phyloP scores from a whole-genome alignment of 805 yeast genomes.

The Nematodospora valgi region DNA sequence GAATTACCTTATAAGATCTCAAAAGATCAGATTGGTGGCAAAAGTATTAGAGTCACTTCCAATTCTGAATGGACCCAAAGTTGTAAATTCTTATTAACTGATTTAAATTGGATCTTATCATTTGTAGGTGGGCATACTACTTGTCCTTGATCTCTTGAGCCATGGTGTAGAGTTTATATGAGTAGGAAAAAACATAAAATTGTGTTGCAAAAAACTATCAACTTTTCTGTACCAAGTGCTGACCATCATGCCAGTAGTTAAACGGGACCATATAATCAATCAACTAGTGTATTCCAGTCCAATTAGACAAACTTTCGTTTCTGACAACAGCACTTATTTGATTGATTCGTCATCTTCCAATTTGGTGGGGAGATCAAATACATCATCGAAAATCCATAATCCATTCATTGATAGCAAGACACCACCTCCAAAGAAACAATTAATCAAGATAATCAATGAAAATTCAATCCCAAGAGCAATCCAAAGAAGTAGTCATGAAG shows the following conservation, averaged over 20 bases:
- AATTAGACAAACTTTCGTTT: neutral
- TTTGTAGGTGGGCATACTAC: conserved; percentile 50
- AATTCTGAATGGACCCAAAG: conserved; percentile 88
- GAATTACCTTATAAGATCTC: conserved; percentile 72
- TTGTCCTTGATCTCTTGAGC: too few relatives aligned
- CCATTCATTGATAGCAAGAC: conserved; percentile 4
- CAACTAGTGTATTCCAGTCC: conserved; percentile 5
- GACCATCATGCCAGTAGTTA: too few relatives aligned
- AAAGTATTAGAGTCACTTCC: conserved; percentile 66
- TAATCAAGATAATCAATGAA: conserved; percentile 7
- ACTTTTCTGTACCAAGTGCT: too few relatives aligned
- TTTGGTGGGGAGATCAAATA: too few relatives aligned
- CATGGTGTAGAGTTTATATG: too few relatives aligned
- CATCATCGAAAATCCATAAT: neutral
- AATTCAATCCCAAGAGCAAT: conserved; percentile 1
- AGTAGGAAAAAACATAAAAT: too few relatives aligned
- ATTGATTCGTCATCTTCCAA: conserved; percentile 1
- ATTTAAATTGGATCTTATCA: conserved; percentile 78
- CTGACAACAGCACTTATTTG: neutral
- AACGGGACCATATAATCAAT: too few relatives aligned
- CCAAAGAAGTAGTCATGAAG: neutral
- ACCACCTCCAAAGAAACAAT: conserved; percentile 2
- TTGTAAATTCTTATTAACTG: conserved; percentile 75
- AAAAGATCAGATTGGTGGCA: conserved; percentile 72
- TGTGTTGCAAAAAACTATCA: too few relatives aligned